Evolutionary conservation across 352 stramenopile species (phyloP).

Genomic region (Globisporangium nagaii): DNA sequence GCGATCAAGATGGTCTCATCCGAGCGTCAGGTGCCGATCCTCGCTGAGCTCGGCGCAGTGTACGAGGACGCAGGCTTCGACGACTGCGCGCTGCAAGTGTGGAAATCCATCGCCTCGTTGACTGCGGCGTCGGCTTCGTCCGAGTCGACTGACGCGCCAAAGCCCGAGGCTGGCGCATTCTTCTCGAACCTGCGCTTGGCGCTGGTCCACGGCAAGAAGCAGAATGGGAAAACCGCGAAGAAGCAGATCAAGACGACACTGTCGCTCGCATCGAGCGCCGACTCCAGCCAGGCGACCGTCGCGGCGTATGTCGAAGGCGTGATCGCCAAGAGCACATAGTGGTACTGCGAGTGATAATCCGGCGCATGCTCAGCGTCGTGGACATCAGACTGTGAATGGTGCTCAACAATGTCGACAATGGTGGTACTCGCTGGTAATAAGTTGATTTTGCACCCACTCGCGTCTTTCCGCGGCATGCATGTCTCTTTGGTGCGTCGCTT

Average conservation of each 20-base stretch:
- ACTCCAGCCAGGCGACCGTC: constrained; percentile 29
- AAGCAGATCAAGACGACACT: constrained; percentile 59
- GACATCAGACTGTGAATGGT: not conserved
- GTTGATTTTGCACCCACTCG: not conserved
- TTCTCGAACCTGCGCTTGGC: constrained; percentile 59
- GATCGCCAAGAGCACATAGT: constrained; percentile 25
- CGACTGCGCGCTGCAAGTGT: constrained; percentile 57
- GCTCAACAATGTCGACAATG: too few relatives aligned
- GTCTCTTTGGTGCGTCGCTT: too few relatives aligned
- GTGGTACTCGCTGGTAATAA: not conserved
- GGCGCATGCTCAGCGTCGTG: too few relatives aligned
- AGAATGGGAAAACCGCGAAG: constrained; percentile 58
- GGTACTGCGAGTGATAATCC: too few relatives aligned
- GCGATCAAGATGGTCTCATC: constrained; percentile 10
- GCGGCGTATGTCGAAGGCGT: constrained; percentile 60
- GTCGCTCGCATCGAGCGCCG: constrained; percentile 17
- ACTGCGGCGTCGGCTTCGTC: not conserved
- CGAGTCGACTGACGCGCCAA: not conserved
- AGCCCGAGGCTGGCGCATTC: constrained; percentile 24
- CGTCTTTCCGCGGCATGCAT: not conserved
- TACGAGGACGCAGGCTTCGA: constrained; percentile 41
- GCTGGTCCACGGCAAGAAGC: constrained; percentile 52
- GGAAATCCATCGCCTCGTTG: constrained; percentile 37
- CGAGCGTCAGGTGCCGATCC: constrained; percentile 28
- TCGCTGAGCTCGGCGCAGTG: constrained; percentile 50